Conservation (phyloP, 164 flowering plant genomes). For the Sextonia rubra region DNA sequence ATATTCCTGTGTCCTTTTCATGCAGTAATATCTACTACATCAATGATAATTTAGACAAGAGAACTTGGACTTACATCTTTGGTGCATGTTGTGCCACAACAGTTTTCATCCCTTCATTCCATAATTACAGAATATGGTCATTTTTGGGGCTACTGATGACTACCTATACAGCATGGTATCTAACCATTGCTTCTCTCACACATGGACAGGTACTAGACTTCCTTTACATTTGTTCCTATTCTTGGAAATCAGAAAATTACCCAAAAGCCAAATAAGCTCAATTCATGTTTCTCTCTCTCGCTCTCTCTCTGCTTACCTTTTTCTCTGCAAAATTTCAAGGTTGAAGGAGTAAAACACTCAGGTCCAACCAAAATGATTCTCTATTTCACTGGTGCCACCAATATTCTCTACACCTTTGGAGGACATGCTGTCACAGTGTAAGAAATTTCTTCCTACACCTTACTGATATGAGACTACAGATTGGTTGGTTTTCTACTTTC, state of each 20-base stretch:
- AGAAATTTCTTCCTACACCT: slow-evolving; percentile 18
- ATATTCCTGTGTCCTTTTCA: not conserved
- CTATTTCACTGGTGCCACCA: slow-evolving; percentile 79
- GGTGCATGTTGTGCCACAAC: slow-evolving; percentile 90
- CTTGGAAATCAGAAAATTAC: not conserved
- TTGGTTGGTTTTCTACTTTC: no score
- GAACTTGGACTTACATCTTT: slow-evolving; percentile 85
- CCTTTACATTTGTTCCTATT: not conserved
- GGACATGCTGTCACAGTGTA: slow-evolving; percentile 94
- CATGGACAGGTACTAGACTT: slow-evolving; percentile 64
- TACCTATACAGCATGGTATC: slow-evolving; percentile 85
- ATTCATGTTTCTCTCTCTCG: not conserved
- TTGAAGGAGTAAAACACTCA: slow-evolving; percentile 60
- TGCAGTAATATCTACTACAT: slow-evolving; percentile 86
- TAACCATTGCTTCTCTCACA: slow-evolving; percentile 64
- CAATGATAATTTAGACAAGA: slow-evolving; percentile 69
- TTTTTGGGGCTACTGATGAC: slow-evolving; percentile 86
- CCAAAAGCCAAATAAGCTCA: not conserved
- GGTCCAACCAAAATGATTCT: slow-evolving; percentile 64
- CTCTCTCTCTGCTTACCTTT: not conserved
- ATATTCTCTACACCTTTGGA: slow-evolving; percentile 83
- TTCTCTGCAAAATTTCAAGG: slow-evolving; percentile 26
- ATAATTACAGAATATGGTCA: slow-evolving; percentile 88
- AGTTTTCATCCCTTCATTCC: slow-evolving; percentile 79
- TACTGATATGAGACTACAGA: not conserved